Conservation (phyloP, 768 basidiomycete species). For the Sarcodon aspratus region DNA sequence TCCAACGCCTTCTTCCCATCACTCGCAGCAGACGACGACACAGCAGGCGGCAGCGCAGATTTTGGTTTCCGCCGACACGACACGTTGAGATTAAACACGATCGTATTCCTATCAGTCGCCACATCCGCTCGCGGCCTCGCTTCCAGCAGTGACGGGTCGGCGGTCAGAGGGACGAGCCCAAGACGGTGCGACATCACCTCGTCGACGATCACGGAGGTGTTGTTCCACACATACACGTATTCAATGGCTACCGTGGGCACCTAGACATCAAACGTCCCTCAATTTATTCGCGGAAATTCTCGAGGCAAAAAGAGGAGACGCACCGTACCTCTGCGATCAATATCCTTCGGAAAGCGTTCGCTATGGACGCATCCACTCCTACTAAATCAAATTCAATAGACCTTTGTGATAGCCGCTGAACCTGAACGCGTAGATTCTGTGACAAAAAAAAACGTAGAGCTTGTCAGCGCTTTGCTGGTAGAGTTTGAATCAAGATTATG, state of each 20-base stretch:
- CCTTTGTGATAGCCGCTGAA: conserved; percentile 71
- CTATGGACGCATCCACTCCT: conserved; percentile 91
- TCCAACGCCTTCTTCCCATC: conserved; percentile 27
- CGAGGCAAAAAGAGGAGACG: background rate
- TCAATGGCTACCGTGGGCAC: conserved; percentile 90
- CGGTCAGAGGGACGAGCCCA: conserved; percentile 80
- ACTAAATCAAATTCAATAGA: conserved; percentile 92
- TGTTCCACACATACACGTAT: conserved; percentile 86
- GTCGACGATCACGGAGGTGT: conserved; percentile 88
- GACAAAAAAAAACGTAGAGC: conserved; percentile 15
- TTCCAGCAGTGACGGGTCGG: conserved; percentile 71
- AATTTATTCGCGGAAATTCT: background rate
- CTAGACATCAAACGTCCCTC: conserved; percentile 35
- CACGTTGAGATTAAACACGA: conserved; percentile 71
- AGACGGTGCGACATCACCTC: conserved; percentile 90
- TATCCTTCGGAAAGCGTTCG: conserved; percentile 88
- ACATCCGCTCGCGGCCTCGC: conserved; percentile 27
- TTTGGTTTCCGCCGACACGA: conserved; percentile 53
- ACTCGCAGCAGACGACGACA: background rate
- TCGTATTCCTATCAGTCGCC: conserved; percentile 84
- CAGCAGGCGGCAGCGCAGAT: conserved; percentile 19
- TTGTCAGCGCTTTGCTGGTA: conserved; percentile 5
- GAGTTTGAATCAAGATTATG: background rate
- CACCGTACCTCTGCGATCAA: conserved; percentile 80
- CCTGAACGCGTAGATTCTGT: conserved; percentile 62